Base-by-base conservation (phyloP, 768 basidiomycete genomes). In the Phaeotremella fagi region DNA sequence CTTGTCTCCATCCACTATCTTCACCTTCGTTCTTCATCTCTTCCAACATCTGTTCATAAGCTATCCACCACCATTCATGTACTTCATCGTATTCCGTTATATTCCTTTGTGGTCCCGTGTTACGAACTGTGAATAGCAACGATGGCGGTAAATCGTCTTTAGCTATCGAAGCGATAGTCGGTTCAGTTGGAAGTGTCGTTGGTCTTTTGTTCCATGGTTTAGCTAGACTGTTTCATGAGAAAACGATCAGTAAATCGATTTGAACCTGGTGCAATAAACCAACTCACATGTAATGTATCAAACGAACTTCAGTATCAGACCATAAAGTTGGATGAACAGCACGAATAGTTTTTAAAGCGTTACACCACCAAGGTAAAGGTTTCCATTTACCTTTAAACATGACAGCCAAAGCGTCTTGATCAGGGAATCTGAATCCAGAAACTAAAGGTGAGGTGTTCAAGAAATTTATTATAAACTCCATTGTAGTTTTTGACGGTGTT, bases 341-440 rank as follows among this genome's bases (percentile, higher is more conserved):
- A 25, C 86, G 80, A 62, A 90, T 73, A n/a, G 91, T 87, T 76
- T 90, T 91, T 58, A 98, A 79, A 0, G 90, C 91, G 64, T 99
- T 99, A 35, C 54, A 59, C 57, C 65, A 64, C 68, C 71, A 74
- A 22, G 70, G 66, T 20, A 74, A 38, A 2, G 60, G 57, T 52
- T 57, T 53, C 74, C 72, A 72, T 45, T 54, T 54, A 16, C 85
- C 86, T 50, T 79, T 74, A 78, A 94, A 98, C 68, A 83, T 82
- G 27, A 80, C 81, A 1, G 91, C 81, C 27, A 97, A 81, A 27
- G 95, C 80, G 63, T 99, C 94, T 73, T 99, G 94, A 73, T 99
- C 94, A 1, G 90, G 84, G 72, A 97, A 95, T n/a, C 72, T 74
- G 77, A 80, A 84, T 0, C 77, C 76, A 3, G 78, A 54, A 6